A percentile compares a stretch with the other conserved stretches of the same genome.
These are phyloP conservation scores for Onygenales sp. DNA, from an alignment of 2,329 filamentous ascomycete genomes.

Conservation along the genomic window DNA sequence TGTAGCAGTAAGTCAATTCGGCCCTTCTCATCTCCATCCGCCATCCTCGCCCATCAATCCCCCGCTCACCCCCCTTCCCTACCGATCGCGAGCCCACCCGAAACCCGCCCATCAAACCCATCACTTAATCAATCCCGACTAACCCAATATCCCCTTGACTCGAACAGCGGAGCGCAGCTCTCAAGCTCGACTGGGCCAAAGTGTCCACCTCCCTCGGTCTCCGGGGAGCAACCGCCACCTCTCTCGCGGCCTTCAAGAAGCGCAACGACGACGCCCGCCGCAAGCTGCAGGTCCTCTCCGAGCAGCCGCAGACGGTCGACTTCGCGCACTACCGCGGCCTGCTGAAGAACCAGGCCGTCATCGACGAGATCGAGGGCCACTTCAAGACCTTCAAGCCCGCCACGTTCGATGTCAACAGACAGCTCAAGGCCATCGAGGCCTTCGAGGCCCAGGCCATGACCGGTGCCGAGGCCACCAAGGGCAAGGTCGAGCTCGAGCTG, in stretches of 20 bases:
- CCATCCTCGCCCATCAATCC: slow-evolving; percentile 11
- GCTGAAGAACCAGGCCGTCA: slow-evolving; percentile 90
- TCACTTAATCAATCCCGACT: not conserved
- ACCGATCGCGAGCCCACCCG: not conserved
- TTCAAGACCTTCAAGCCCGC: slow-evolving; percentile 85
- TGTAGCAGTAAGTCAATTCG: slow-evolving; percentile 22
- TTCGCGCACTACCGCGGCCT: slow-evolving; percentile 84
- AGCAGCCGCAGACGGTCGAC: slow-evolving; percentile 80
- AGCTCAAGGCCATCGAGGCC: slow-evolving; percentile 96
- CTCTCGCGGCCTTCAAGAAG: slow-evolving; percentile 97
- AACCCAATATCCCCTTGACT: not conserved
- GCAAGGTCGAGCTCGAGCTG: slow-evolving; percentile 89
- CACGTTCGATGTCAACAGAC: slow-evolving; percentile 84
- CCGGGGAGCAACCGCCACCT: slow-evolving; percentile 82
- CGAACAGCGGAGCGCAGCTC: slow-evolving; percentile 81
- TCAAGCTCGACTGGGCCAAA: slow-evolving; percentile 99
- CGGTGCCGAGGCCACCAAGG: slow-evolving; percentile 95
- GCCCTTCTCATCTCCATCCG: not conserved
- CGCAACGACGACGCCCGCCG: slow-evolving; percentile 98
- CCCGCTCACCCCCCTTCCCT: not conserved
- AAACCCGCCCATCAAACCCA: not conserved
- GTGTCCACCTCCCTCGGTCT: slow-evolving; percentile 90
- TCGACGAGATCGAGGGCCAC: slow-evolving; percentile 96
- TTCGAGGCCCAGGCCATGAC: slow-evolving; percentile 96
- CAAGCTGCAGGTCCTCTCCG: slow-evolving; percentile 74